Conservation (phyloP, 2,329 filamentous ascomycete species). For the Zymoseptoria pseudotritici region DNA sequence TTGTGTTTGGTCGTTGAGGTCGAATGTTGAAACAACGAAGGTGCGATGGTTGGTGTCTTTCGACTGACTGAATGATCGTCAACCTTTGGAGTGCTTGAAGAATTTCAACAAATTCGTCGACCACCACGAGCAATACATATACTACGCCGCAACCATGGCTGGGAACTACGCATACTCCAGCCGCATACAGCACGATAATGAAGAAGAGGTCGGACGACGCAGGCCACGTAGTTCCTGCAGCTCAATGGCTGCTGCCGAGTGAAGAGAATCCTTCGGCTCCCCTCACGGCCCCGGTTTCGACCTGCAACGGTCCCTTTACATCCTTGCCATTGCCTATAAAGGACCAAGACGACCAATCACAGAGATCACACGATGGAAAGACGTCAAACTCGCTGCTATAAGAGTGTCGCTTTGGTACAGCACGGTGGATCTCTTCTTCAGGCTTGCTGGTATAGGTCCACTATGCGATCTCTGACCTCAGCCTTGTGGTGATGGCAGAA, state of each 20-base stretch:
- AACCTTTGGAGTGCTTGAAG: background rate
- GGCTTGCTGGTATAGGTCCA: no score
- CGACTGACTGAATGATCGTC: background rate
- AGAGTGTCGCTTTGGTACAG: background rate
- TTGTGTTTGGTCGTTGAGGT: background rate
- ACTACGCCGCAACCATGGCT: background rate
- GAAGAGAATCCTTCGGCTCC: background rate
- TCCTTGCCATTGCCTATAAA: background rate
- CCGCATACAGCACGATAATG: background rate
- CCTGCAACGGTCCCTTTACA: background rate
- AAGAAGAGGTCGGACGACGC: background rate
- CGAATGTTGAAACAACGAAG: background rate
- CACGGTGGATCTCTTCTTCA: background rate
- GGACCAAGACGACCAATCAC: background rate
- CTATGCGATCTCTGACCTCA: background rate
- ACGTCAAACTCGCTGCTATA: background rate
- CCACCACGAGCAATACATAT: background rate
- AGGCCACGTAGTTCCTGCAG: background rate
- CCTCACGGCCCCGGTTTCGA: background rate
- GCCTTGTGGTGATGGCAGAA: background rate
- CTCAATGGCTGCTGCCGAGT: background rate
- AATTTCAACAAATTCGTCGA: background rate
- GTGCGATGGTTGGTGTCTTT: background rate
- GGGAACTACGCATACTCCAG: background rate
- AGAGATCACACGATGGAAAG: no score